Conservation (phyloP, 371 early-diverging fungal genomes). For the Zopfochytrium polystomum region DNA sequence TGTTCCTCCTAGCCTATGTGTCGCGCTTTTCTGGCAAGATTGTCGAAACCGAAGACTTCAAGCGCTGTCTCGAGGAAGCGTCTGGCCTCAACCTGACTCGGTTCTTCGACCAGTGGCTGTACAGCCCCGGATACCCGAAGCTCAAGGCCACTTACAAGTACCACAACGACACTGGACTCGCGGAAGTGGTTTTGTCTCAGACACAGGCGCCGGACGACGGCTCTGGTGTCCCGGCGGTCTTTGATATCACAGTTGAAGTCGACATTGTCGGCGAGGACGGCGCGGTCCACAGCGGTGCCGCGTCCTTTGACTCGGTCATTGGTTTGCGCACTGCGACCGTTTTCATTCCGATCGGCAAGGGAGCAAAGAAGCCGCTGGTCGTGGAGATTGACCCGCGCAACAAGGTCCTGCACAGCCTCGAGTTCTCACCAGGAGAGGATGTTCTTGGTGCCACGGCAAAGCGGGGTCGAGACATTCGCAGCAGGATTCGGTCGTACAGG, state of each 20-base stretch:
- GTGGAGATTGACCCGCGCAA: conserved; percentile 55
- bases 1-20: conserved; percentile 34
- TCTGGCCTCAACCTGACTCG: conserved; percentile 55
- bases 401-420: conserved; percentile 44
- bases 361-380: conserved; percentile 25
- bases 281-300: conserved; percentile 24
- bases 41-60: conserved; percentile 59
- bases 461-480: conserved; percentile 23
- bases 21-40: conserved; percentile 33
- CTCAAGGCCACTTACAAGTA: conserved; percentile 47
- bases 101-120: conserved; percentile 65
- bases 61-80: conserved; percentile 45
- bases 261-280: conserved; percentile 49
- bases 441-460: conserved; percentile 48
- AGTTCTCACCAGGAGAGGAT: conserved; percentile 50
- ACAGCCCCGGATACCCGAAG: conserved; percentile 56
- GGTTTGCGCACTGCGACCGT: conserved; percentile 15
- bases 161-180: conserved; percentile 24
- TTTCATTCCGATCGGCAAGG: conserved; percentile 17
- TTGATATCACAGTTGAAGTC: conserved; percentile 50
- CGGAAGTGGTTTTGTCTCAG: conserved; percentile 48
- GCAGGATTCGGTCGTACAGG: conserved; percentile 40
- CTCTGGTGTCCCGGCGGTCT: conserved; percentile 45
- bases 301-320: conserved; percentile 30
- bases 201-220: conserved; percentile 47